A percentile compares a stretch with the other conserved stretches of the same genome.
phyloP scores from a whole-genome alignment of 352 stramenopile genomes.

The Aphanomyces invadans region DNA sequence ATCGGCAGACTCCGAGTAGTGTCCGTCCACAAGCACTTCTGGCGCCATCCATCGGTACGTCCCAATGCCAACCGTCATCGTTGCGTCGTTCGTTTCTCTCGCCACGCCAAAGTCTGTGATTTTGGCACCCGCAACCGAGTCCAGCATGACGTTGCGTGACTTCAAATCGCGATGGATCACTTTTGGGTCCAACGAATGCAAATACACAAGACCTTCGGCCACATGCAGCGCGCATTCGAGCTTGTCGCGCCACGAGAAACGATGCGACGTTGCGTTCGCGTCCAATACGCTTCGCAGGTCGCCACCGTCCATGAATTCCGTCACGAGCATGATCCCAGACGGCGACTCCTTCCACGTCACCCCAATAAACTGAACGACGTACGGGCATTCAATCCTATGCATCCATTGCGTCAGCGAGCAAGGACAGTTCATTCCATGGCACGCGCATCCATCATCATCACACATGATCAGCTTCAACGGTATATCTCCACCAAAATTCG shows the following conservation, averaged over 20 bases:
- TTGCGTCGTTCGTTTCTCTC: constrained; percentile 4
- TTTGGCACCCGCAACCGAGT: background rate
- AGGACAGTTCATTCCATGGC: no score
- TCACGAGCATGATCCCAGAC: constrained; percentile 14
- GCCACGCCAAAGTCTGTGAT: constrained; percentile 15
- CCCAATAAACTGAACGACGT: constrained; percentile 20
- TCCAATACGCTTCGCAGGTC: constrained; percentile 29
- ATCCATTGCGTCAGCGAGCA: no score
- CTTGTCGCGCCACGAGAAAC: constrained; percentile 11
- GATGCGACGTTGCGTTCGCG: background rate
- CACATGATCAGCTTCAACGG: no score
- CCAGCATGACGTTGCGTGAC: constrained; percentile 13
- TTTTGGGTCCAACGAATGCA: constrained; percentile 12
- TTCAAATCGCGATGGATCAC: constrained; percentile 16
- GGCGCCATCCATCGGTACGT: constrained; percentile 19
- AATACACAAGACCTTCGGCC: constrained; percentile 9
- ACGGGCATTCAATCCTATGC: constrained; percentile 14
- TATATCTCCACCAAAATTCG: no score
- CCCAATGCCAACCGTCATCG: constrained; percentile 18
- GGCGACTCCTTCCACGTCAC: constrained; percentile 20
- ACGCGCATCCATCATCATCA: no score
- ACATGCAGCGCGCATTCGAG: background rate
- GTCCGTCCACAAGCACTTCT: constrained; percentile 1
- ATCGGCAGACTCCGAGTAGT: constrained; percentile 17
- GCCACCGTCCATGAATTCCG: constrained; percentile 38